Percentiles rank a stretch among this genome's conserved stretches.
Evolutionary conservation across 495 filamentous ascomycete genomes (phyloP).

Genomic region (Penicillium lagena): DNA sequence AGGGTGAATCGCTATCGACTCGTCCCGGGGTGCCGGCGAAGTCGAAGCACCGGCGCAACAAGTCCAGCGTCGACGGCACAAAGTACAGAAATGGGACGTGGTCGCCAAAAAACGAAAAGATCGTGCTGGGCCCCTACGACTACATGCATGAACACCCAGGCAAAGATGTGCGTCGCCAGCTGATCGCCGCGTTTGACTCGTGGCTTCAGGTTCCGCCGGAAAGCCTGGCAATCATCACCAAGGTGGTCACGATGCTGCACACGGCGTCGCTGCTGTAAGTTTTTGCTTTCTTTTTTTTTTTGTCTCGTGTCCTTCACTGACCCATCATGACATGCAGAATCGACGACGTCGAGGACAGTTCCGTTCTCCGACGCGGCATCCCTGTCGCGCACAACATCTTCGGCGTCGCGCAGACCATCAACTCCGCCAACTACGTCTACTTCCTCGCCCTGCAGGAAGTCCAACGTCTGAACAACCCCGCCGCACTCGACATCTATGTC

Average conservation of each 20-base stretch:
- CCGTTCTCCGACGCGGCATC: constrained; percentile 74
- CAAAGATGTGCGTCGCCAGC: constrained; percentile 80
- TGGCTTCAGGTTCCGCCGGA: constrained; percentile 80
- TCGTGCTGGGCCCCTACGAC: constrained; percentile 79
- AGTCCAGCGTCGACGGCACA: constrained; percentile 42
- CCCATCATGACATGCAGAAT: constrained; percentile 39
- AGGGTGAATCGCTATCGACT: constrained; percentile 22
- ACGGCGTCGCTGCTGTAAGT: constrained; percentile 77
- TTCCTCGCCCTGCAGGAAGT: constrained; percentile 83
- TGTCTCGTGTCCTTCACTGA: background rate
- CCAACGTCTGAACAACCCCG: constrained; percentile 64
- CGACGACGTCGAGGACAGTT: constrained; percentile 88
- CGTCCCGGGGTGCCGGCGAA: constrained; percentile 16
- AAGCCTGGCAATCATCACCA: constrained; percentile 74
- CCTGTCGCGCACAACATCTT: constrained; percentile 95
- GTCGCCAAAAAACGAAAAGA: constrained; percentile 67
- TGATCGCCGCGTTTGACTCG: constrained; percentile 85
- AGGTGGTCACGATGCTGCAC: constrained; percentile 88
- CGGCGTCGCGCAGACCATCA: constrained; percentile 93
- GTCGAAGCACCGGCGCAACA: constrained; percentile 29
- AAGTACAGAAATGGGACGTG: constrained; percentile 52
- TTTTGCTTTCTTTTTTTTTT: constrained; percentile 1
- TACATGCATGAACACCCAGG: constrained; percentile 83
- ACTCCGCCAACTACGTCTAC: constrained; percentile 95
- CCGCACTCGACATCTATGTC: constrained; percentile 69